Evolutionary conservation across 768 basidiomycete species (phyloP).

Genomic region (Psilocybe subaeruginosa): DNA sequence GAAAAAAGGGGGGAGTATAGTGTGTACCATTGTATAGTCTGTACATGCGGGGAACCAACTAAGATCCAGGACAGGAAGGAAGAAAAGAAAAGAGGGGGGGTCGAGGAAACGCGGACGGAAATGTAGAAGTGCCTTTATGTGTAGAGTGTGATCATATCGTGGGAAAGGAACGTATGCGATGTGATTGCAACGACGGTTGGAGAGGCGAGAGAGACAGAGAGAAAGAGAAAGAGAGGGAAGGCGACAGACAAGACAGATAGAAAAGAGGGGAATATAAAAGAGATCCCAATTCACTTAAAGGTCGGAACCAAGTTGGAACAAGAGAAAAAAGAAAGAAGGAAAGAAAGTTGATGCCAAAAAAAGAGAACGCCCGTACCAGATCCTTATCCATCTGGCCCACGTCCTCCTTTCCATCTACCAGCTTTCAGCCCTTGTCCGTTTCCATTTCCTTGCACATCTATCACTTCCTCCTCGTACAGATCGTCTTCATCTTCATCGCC

Average conservation of each 20-base stretch:
- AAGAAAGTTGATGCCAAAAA: background rate
- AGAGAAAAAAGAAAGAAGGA: slow-evolving; percentile 1
- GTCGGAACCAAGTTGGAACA: background rate
- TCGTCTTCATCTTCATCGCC: slow-evolving; percentile 20
- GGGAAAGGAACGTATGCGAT: background rate
- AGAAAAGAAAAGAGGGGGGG: background rate
- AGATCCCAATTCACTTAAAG: background rate
- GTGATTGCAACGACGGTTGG: slow-evolving; percentile 2
- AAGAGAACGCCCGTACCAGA: background rate
- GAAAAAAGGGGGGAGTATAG: background rate
- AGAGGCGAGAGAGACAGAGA: background rate
- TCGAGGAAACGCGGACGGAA: too few species aligned
- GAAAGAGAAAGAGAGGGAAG: background rate
- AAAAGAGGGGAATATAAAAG: background rate
- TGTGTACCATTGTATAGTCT: background rate
- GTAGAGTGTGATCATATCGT: background rate
- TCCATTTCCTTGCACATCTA: slow-evolving; percentile 25
- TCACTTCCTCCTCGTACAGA: slow-evolving; percentile 27
- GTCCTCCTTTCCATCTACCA: slow-evolving; percentile 22
- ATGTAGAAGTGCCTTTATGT: background rate
- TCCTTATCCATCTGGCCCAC: slow-evolving; percentile 7
- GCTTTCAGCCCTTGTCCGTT: slow-evolving; percentile 21
- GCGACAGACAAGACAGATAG: background rate
- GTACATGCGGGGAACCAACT: background rate
- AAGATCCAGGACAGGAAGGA: background rate